Evolutionary conservation across 2,329 filamentous ascomycete species (phyloP).

Genomic region (Rutstroemia sp.): DNA sequence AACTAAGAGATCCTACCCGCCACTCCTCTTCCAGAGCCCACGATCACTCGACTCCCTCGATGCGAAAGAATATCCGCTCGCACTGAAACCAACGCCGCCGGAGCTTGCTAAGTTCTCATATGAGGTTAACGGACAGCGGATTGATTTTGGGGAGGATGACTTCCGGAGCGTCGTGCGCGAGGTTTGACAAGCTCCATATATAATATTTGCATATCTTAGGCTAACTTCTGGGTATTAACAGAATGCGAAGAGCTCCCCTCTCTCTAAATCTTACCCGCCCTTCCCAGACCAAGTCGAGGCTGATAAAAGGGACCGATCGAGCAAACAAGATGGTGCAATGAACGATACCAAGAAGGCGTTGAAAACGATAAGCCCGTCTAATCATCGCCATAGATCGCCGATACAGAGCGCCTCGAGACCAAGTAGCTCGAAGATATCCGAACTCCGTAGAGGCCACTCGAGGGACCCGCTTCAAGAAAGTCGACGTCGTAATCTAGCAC

Average conservation of each 20-base stretch:
- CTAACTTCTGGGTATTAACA: not conserved
- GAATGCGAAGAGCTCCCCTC: not conserved
- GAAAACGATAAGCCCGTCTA: not conserved
- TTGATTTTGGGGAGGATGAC: conserved; percentile 10
- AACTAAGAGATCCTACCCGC: conserved; percentile 76
- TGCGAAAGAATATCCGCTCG: conserved; percentile 83
- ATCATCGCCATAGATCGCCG: too few relatives aligned
- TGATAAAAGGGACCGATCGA: not conserved
- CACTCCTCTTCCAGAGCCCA: conserved; percentile 65
- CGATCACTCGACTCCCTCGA: conserved; percentile 61
- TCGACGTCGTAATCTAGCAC: conserved; percentile 15
- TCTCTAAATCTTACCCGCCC: not conserved
- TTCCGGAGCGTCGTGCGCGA: conserved; percentile 1
- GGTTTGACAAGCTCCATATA: conserved; percentile 4
- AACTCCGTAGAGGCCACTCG: conserved; percentile 2
- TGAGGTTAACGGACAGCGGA: conserved; percentile 49
- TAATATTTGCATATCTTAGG: not conserved
- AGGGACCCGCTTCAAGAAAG: conserved; percentile 12
- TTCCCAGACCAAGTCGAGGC: not conserved
- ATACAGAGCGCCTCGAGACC: not conserved
- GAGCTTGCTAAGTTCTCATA: conserved; percentile 73
- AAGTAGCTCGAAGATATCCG: not conserved
- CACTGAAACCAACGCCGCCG: conserved; percentile 71
- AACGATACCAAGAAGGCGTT: not conserved
- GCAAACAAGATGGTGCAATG: not conserved